Evolutionary conservation across 2,329 filamentous ascomycete species (phyloP), one percentile per base, ranked within the genome.

Genomic region (Tolypocladium ovalisporum): DNA sequence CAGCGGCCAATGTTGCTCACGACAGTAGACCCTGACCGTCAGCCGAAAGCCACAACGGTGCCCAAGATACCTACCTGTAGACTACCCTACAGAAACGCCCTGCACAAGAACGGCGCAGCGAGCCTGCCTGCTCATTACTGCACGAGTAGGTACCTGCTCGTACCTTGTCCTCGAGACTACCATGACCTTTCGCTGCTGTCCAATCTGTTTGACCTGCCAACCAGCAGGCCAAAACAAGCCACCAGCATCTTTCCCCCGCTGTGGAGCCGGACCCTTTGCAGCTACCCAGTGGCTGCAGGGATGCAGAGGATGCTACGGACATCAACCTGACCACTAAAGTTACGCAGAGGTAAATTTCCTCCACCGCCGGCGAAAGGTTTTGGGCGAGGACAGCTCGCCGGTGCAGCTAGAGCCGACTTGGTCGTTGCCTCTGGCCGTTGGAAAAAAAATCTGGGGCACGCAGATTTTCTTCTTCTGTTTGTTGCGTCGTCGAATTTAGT

Each of bases 271-370:
- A 29, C 44, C 44, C 44, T 27, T 32, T n/a, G 27, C 29, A 19
- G 27, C 24, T 49, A 10, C 44, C 27, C 27, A 32, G 44, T n/a
- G 27, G 44, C n/a, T 52, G 42, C 56, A 52, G 42, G 53, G 44
- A 32, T 47, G n/a, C 17, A 13, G 36, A 35, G 39, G 56, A 17
- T n/a, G 15, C 44, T 37, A 54, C 57, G 55, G 44, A 58, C 56
- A 59, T 56, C 52, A 61, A 56, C 60, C 57, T 35, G 56, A 53
- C 58, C 51, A 44, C 29, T 22, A 29, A 54, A 54, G 13, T 39
- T 12, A 9, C 36, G 36, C 35, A 32, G 37, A 54, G 36, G 36
- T 19, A 54, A 37, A 39, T 54, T 54, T 54, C 52, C 52, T 54
- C 51, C n/a, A 37, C 34, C 51, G 34, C n/a, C n/a, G 12, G 8